Evolutionary conservation across 2,329 filamentous ascomycete species (phyloP).

Genomic region (Pseudocercospora fijiensis): DNA sequence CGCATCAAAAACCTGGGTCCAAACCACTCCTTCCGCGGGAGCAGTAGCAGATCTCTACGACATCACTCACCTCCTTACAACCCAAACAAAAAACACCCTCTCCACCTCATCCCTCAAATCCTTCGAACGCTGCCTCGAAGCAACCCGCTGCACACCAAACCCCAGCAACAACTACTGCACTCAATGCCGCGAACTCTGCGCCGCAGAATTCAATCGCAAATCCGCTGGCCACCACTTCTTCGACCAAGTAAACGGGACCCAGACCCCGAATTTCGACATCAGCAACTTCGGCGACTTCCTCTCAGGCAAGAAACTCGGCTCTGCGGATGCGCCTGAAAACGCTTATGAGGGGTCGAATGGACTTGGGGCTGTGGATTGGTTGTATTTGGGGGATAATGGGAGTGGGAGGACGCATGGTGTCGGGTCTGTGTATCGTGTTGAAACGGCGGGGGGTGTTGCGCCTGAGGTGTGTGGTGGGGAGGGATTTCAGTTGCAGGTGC

Average conservation of each 20-base stretch:
- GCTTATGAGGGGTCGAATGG: conserved; percentile 41
- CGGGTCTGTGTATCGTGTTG: conserved; percentile 49
- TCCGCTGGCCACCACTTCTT: conserved; percentile 67
- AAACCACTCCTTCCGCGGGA: conserved; percentile 42
- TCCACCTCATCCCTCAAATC: conserved; percentile 18
- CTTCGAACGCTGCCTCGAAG: conserved; percentile 26
- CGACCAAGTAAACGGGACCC: conserved; percentile 41
- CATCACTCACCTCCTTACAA: conserved; percentile 42
- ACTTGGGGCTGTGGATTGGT: conserved; percentile 48
- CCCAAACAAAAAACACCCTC: conserved; percentile 22
- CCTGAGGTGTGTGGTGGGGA: conserved; percentile 41
- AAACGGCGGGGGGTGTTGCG: conserved; percentile 49
- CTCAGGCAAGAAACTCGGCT: conserved; percentile 51
- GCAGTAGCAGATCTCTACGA: conserved; percentile 49
- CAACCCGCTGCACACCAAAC: conserved; percentile 18
- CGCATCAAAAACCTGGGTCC: conserved; percentile 28
- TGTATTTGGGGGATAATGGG: conserved; percentile 45
- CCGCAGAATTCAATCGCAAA: conserved; percentile 14
- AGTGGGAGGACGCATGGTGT: conserved; percentile 40
- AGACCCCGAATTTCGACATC: conserved; percentile 62
- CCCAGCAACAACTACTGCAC: conserved; percentile 17
- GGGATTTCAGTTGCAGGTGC: conserved; percentile 39
- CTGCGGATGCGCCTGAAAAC: conserved; percentile 52
- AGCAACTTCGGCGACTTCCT: conserved; percentile 44
- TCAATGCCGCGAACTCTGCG: conserved; percentile 33